Evolutionary conservation across 148 eudicot species (phyloP).

Genomic region (Suaeda aralocaspica): DNA sequence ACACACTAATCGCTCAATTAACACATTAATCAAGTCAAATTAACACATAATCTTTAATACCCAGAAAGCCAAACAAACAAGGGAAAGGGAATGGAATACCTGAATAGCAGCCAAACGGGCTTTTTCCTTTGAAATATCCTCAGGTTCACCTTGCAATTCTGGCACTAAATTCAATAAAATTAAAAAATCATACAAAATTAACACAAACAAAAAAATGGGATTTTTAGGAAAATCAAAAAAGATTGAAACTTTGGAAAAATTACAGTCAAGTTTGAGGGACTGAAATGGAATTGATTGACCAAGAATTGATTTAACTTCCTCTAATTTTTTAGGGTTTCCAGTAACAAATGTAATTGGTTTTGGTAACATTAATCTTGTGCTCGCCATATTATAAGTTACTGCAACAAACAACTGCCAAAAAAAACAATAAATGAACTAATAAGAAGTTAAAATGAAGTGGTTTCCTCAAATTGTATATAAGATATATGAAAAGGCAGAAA

Average conservation of each 20-base stretch:
- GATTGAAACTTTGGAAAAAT: not conserved
- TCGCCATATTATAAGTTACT: conserved; percentile 34
- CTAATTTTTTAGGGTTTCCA: conserved; percentile 84
- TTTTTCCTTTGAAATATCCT: conserved; percentile 87
- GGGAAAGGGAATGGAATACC: conserved; percentile 26
- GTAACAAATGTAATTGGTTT: conserved; percentile 85
- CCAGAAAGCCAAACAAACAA: not conserved
- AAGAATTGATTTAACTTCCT: conserved; percentile 78
- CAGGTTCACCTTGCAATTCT: conserved; percentile 95
- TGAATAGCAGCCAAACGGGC: conserved; percentile 84
- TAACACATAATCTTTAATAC: not conserved
- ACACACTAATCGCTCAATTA: not conserved
- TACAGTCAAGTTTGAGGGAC: conserved; percentile 83
- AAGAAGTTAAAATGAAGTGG: too few species aligned
- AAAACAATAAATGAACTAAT: too few species aligned
- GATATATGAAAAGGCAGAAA: too few species aligned
- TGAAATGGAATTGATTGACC: conserved; percentile 79
- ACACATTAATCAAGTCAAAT: too few species aligned
- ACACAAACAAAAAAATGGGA: not conserved
- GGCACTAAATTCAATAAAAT: conserved; percentile 50
- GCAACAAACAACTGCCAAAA: not conserved
- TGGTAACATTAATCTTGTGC: conserved; percentile 33
- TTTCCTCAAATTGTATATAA: too few species aligned
- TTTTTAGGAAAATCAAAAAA: not conserved
- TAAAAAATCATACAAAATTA: too few species aligned